Conservation (phyloP, 2,329 filamentous ascomycete species). For the Cladophialophora yegresii region DNA sequence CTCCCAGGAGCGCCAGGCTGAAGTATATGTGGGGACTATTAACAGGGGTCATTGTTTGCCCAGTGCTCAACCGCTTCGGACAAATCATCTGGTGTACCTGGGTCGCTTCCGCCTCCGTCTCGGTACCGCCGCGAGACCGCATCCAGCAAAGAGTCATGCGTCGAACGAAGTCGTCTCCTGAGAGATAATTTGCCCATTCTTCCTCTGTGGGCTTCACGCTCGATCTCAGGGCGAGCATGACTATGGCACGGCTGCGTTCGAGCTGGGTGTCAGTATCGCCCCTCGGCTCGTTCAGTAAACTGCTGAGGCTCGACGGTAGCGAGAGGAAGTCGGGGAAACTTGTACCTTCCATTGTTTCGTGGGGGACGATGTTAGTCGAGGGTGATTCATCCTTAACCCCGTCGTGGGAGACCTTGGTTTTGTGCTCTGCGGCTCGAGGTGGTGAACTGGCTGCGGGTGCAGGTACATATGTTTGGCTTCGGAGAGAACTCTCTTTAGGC, state of each 20-base stretch:
- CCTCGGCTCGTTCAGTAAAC: not conserved
- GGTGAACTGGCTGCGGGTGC: not conserved
- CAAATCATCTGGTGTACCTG: not conserved
- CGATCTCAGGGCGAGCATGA: not conserved
- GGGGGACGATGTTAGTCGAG: not conserved
- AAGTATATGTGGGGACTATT: not conserved
- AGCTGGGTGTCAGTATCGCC: not conserved
- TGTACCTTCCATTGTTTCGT: not conserved
- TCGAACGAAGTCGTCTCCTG: not conserved
- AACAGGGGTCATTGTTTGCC: not conserved
- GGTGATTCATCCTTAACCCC: not conserved
- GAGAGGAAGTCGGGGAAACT: not conserved
- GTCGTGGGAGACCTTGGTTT: not conserved
- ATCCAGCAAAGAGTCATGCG: not conserved
- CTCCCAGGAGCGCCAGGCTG: not conserved
- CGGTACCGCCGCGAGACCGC: too few relatives aligned
- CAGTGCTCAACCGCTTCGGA: not conserved
- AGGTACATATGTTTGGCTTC: not conserved
- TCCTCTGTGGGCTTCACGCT: not conserved
- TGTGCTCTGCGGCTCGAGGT: not conserved
- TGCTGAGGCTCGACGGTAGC: not conserved
- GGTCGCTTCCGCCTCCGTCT: not conserved
- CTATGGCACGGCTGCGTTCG: not conserved
- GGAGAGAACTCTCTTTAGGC: not conserved
- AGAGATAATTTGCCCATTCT: not conserved